Percentiles rank a stretch among this genome's conserved stretches.
Conservation (phyloP, 2,329 filamentous ascomycete genomes). For the Cladosporium sphaerospermum region DNA sequence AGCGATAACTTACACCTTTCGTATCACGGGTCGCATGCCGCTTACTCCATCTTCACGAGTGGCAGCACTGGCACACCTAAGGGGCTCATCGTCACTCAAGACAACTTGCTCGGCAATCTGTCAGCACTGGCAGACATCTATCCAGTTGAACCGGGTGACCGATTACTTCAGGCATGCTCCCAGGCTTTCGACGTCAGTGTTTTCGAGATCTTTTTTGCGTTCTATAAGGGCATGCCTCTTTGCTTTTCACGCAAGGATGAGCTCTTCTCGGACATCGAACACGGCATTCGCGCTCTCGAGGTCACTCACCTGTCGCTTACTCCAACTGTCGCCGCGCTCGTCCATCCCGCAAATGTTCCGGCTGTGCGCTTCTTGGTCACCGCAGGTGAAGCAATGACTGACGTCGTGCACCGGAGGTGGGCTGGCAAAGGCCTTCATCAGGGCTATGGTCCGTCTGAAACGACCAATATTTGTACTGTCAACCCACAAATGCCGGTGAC, state of each 20-base stretch:
- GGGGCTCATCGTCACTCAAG: slow-evolving; percentile 69
- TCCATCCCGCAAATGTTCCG: slow-evolving; percentile 63
- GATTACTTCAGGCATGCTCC: slow-evolving; percentile 76
- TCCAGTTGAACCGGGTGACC: slow-evolving; percentile 47
- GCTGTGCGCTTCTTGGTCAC: slow-evolving; percentile 69
- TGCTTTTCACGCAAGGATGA: slow-evolving; percentile 70
- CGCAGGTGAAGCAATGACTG: slow-evolving; percentile 72
- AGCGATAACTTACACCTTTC: slow-evolving; percentile 32
- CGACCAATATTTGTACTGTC: slow-evolving; percentile 80
- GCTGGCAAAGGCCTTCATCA: slow-evolving; percentile 61
- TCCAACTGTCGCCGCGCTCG: slow-evolving; percentile 73
- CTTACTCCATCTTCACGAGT: slow-evolving; percentile 75
- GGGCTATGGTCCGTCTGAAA: slow-evolving; percentile 80
- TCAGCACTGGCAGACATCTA: slow-evolving; percentile 60
- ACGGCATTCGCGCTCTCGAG: slow-evolving; percentile 54
- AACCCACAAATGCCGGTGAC: slow-evolving; percentile 51
- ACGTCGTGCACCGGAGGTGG: slow-evolving; percentile 66
- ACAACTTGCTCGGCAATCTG: slow-evolving; percentile 73
- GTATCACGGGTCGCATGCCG: slow-evolving; percentile 34
- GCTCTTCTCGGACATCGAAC: slow-evolving; percentile 66
- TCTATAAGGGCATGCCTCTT: slow-evolving; percentile 70
- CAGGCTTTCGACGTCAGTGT: slow-evolving; percentile 83
- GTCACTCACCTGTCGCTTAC: slow-evolving; percentile 82
- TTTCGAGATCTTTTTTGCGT: slow-evolving; percentile 84
- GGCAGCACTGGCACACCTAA: slow-evolving; percentile 78